phyloP scores from a whole-genome alignment of 176 grass and related monocot species.

The Avena insularis region DNA sequence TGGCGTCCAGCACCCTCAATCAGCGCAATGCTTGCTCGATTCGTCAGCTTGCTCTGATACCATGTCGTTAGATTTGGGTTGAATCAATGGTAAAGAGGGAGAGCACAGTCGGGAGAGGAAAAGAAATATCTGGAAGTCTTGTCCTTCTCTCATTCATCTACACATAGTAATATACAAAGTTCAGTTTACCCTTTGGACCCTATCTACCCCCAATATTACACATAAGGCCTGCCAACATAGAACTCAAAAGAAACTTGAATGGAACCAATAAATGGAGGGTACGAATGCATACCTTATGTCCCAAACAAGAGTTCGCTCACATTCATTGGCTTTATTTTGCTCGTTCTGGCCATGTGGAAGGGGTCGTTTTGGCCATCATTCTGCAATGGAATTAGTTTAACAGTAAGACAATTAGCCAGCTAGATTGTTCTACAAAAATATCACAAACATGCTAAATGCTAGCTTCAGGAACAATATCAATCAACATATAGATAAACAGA shows the following conservation, averaged over 20 bases:
- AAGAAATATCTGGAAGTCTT: too few relatives aligned
- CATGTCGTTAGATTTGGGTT: too few relatives aligned
- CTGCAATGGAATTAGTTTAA: conserved; percentile 31
- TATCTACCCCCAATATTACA: too few relatives aligned
- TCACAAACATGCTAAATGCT: neutral
- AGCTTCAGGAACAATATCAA: neutral
- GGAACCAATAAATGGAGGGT: neutral
- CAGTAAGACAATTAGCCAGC: conserved; percentile 9
- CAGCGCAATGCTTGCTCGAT: too few relatives aligned
- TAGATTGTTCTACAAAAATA: neutral
- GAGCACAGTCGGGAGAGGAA: too few relatives aligned
- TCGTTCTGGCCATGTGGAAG: conserved; percentile 46
- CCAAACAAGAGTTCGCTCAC: conserved; percentile 36
- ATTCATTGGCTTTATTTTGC: conserved; percentile 41
- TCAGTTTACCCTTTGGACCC: too few relatives aligned
- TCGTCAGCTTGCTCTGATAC: too few relatives aligned
- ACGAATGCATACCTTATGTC: conserved; percentile 39
- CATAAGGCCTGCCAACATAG: too few relatives aligned
- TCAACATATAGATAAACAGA: neutral
- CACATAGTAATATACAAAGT: too few relatives aligned
- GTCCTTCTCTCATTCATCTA: too few relatives aligned
- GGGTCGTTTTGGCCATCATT: conserved; percentile 36
- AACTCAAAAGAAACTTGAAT: neutral
- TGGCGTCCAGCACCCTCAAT: too few relatives aligned
- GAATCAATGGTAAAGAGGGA: too few relatives aligned